Percentiles rank a stretch among this genome's conserved stretches.
phyloP scores from a whole-genome alignment of 1,284 basidiomycete species.

The Boletus albobrunnescens region DNA sequence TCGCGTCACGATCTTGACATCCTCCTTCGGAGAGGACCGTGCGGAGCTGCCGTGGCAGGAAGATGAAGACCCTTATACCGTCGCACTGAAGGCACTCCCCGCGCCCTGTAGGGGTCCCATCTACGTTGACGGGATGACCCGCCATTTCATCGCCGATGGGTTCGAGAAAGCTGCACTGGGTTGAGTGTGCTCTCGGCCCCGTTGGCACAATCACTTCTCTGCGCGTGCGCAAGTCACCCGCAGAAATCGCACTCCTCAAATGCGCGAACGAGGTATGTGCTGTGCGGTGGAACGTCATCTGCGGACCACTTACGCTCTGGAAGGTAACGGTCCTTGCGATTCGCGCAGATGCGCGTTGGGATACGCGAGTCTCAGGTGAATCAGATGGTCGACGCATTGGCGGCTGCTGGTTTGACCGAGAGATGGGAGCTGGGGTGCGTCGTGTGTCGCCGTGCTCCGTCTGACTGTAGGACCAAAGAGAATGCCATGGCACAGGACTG shows the following conservation, averaged over 20 bases:
- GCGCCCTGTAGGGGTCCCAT: constrained; percentile 36
- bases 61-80: constrained; percentile 62
- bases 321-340: constrained; percentile 76
- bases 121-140: constrained; percentile 58
- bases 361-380: constrained; percentile 72
- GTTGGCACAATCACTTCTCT: constrained; percentile 52
- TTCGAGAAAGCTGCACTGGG: constrained; percentile 44
- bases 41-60: constrained; percentile 74
- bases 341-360: constrained; percentile 63
- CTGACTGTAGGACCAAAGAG: constrained; percentile 41
- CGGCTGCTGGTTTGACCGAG: constrained; percentile 52
- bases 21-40: constrained; percentile 72
- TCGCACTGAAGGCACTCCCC: constrained; percentile 47
- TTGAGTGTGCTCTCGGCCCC: constrained; percentile 47
- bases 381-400: constrained; percentile 55
- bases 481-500: constrained; percentile 83
- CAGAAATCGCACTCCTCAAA: constrained; percentile 69
- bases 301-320: constrained; percentile 2
- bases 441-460: background rate
- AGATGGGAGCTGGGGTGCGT: constrained; percentile 60
- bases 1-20: constrained; percentile 63
- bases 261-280: constrained; percentile 73
- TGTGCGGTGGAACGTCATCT: constrained; percentile 1
- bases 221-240: constrained; percentile 68
- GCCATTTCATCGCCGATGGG: constrained; percentile 62